phyloP scores from a whole-genome alignment of 768 basidiomycete genomes.

The Pleurotus tuoliensis region DNA sequence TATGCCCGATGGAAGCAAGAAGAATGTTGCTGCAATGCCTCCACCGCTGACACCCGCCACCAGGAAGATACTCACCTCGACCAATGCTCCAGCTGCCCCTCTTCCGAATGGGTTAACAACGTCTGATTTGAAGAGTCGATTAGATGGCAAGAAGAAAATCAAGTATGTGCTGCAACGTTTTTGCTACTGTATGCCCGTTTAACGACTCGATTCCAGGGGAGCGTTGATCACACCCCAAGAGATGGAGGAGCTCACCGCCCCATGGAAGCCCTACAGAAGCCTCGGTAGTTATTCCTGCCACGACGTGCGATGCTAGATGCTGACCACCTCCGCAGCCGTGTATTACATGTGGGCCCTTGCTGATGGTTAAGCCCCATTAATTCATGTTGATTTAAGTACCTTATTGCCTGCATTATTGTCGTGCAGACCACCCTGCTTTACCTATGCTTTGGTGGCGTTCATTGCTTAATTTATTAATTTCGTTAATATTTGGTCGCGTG shows the following conservation, averaged over 20 bases:
- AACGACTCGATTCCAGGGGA: constrained; percentile 39
- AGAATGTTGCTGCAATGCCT: constrained; percentile 36
- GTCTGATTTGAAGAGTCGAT: constrained; percentile 50
- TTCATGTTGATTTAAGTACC: not conserved
- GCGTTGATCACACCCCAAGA: constrained; percentile 74
- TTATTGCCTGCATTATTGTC: not conserved
- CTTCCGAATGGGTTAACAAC: constrained; percentile 62
- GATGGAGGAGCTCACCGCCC: constrained; percentile 73
- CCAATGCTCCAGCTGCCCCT: constrained; percentile 21
- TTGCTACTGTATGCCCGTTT: not conserved
- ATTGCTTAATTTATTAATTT: too few relatives aligned
- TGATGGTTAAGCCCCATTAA: constrained; percentile 23
- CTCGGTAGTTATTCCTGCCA: constrained; percentile 45
- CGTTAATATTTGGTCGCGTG: not conserved
- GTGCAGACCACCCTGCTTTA: too few relatives aligned
- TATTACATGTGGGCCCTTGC: constrained; percentile 89
- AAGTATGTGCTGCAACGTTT: constrained; percentile 45
- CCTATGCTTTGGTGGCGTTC: too few relatives aligned
- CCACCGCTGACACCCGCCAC: constrained; percentile 68
- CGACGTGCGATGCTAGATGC: not conserved
- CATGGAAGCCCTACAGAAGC: constrained; percentile 82
- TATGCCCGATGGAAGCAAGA: constrained; percentile 20
- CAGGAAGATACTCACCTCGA: constrained; percentile 45
- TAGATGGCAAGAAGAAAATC: constrained; percentile 67
- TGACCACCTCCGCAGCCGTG: constrained; percentile 41